A percentile compares a stretch with the other conserved stretches of the same genome.
These are phyloP conservation scores for Spiromastix sp. DNA, from an alignment of 2,329 filamentous ascomycete species.

Conservation along the genomic window DNA sequence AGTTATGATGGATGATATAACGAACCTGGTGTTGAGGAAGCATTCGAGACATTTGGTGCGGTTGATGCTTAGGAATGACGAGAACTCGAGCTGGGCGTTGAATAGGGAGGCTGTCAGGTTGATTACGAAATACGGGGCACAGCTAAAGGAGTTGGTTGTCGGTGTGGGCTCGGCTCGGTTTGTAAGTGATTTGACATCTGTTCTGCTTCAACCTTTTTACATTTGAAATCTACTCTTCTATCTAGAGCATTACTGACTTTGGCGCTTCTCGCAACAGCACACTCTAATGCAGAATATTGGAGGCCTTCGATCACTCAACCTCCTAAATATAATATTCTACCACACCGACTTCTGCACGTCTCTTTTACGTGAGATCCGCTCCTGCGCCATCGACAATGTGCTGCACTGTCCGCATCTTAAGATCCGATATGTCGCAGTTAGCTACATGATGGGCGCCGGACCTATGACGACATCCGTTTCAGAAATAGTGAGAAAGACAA, in stretches of 20 bases:
- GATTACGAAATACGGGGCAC: slow-evolving; percentile 10
- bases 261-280: slow-evolving; percentile 13
- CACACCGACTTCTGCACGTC: slow-evolving; percentile 9
- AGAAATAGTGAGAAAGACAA: slow-evolving; percentile 3
- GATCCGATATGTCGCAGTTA: slow-evolving; percentile 16
- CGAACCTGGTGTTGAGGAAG: slow-evolving; percentile 46
- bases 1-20: slow-evolving; percentile 48
- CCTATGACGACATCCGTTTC: slow-evolving; percentile 6
- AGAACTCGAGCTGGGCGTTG: slow-evolving; percentile 44
- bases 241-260: too few species aligned
- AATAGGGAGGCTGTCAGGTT: slow-evolving; percentile 10
- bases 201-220: too few species aligned
- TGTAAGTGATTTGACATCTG: slow-evolving; percentile 16
- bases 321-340: slow-evolving; percentile 15
- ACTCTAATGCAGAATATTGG: slow-evolving; percentile 14
- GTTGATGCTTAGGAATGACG: slow-evolving; percentile 52
- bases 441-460: slow-evolving; percentile 8
- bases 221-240: too few species aligned
- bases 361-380: slow-evolving; percentile 13
- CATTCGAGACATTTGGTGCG: slow-evolving; percentile 46
- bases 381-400: slow-evolving; percentile 14
- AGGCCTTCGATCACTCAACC: slow-evolving; percentile 13
- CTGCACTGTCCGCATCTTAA: slow-evolving; percentile 11
- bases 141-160: slow-evolving; percentile 15
- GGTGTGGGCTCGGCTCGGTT: slow-evolving; percentile 12